phyloP scores from a whole-genome alignment of 2,329 filamentous ascomycete species.

The Ophidiomyces ophidiicola region DNA sequence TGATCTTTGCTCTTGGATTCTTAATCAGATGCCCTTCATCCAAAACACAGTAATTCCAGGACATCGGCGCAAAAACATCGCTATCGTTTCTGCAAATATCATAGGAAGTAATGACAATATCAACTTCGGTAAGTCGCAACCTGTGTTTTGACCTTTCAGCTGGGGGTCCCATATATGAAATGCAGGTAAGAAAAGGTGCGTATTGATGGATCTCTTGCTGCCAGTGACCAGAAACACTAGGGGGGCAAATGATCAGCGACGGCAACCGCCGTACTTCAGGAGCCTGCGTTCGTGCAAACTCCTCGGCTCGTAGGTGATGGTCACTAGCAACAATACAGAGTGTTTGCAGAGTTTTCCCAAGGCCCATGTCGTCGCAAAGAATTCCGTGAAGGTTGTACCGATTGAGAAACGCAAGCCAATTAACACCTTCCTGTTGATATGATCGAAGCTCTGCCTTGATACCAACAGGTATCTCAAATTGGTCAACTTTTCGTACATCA shows the following conservation, averaged over 20 bases:
- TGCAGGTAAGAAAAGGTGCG: conserved; percentile 80
- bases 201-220: conserved; percentile 95
- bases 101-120: conserved; percentile 94
- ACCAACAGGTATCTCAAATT: conserved; percentile 83
- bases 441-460: conserved; percentile 95
- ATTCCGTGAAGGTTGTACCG: conserved; percentile 96
- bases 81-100: conserved; percentile 94
- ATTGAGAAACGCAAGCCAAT: conserved; percentile 97
- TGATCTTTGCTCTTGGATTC: conserved; percentile 95
- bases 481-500: conserved; percentile 91
- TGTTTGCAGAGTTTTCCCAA: conserved; percentile 94
- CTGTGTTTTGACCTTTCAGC: conserved; percentile 62
- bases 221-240: conserved; percentile 94
- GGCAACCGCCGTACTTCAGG: conserved; percentile 68
- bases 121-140: conserved; percentile 58
- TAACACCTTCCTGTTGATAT: conserved; percentile 97
- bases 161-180: conserved; percentile 84
- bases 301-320: conserved; percentile 83
- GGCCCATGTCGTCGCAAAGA: conserved; percentile 97
- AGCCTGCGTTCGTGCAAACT: conserved; percentile 70
- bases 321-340: conserved; percentile 97
- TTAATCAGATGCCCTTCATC: conserved; percentile 98
- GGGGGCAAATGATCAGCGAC: conserved; percentile 89
- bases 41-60: conserved; percentile 94
- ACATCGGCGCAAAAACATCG: conserved; percentile 69